Conservation (phyloP, 2,329 filamentous ascomycete species). For the Monilinia laxa region DNA sequence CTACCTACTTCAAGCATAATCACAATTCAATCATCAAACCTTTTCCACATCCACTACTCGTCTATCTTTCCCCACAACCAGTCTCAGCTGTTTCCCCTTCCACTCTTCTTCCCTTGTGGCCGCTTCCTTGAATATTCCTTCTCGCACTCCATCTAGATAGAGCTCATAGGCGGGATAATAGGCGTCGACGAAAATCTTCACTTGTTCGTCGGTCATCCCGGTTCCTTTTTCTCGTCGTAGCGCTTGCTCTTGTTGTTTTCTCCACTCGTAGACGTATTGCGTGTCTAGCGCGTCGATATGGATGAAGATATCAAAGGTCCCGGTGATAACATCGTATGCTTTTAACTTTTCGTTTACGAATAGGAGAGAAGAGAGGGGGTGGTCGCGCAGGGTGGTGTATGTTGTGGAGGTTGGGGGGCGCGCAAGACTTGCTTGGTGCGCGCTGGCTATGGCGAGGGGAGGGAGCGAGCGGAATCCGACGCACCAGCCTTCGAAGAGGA, state of each 20-base stretch:
- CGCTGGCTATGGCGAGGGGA: slow-evolving; percentile 46
- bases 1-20: too few relatives aligned
- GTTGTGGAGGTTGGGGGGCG: slow-evolving; percentile 36
- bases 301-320: slow-evolving; percentile 61
- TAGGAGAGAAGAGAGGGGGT: slow-evolving; percentile 55
- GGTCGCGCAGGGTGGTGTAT: slow-evolving; percentile 42
- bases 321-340: slow-evolving; percentile 58
- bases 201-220: slow-evolving; percentile 66
- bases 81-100: slow-evolving; percentile 49
- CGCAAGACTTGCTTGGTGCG: slow-evolving; percentile 40
- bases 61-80: slow-evolving; percentile 50
- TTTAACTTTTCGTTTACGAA: slow-evolving; percentile 59
- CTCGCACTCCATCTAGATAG: slow-evolving; percentile 50
- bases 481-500: slow-evolving; percentile 74
- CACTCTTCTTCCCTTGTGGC: slow-evolving; percentile 27
- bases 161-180: slow-evolving; percentile 56
- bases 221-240: slow-evolving; percentile 55
- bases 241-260: slow-evolving; percentile 61
- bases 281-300: slow-evolving; percentile 64
- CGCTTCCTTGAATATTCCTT: slow-evolving; percentile 47
- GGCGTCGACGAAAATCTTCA: slow-evolving; percentile 64
- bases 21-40: slow-evolving; percentile 26
- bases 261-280: slow-evolving; percentile 66
- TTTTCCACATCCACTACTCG: slow-evolving; percentile 43
- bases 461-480: slow-evolving; percentile 63